A percentile compares a stretch with the other conserved stretches of the same genome.
These are phyloP conservation scores for Monilinia polystroma DNA, from an alignment of 2,329 filamentous ascomycete species.

Conservation along the genomic window DNA sequence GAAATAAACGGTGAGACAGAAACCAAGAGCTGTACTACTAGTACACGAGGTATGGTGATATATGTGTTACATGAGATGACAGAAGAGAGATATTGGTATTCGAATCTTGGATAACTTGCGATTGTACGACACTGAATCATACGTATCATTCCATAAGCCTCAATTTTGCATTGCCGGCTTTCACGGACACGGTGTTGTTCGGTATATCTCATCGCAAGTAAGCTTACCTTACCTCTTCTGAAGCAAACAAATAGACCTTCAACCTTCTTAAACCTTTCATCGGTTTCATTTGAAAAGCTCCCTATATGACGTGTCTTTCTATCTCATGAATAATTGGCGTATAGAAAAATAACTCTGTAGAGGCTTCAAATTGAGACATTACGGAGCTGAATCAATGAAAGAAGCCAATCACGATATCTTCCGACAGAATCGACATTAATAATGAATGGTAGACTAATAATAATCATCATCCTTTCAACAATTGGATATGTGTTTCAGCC, in stretches of 20 bases:
- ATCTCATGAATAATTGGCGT: neutral
- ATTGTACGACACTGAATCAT: neutral
- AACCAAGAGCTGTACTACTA: neutral
- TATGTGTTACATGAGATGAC: neutral
- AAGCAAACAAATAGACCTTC: neutral
- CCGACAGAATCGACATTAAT: neutral
- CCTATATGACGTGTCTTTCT: neutral
- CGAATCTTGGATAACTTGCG: neutral
- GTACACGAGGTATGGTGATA: neutral
- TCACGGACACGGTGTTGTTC: neutral
- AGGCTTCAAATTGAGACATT: slow-evolving; percentile 5
- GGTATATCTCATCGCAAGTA: neutral
- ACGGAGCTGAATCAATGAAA: neutral
- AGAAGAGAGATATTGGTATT: neutral
- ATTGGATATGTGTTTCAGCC: slow-evolving; percentile 17
- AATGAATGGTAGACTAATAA: neutral
- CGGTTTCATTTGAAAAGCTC: too few species aligned
- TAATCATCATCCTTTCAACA: neutral
- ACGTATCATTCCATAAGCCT: neutral
- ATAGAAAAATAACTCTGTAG: neutral
- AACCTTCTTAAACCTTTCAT: neutral
- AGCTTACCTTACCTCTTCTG: neutral
- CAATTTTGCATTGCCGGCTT: neutral
- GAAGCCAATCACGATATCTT: slow-evolving; percentile 8
- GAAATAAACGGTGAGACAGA: neutral